Evolutionary conservation across 345 rosid species (phyloP).

Genomic region (Bruguiera sexangula): DNA sequence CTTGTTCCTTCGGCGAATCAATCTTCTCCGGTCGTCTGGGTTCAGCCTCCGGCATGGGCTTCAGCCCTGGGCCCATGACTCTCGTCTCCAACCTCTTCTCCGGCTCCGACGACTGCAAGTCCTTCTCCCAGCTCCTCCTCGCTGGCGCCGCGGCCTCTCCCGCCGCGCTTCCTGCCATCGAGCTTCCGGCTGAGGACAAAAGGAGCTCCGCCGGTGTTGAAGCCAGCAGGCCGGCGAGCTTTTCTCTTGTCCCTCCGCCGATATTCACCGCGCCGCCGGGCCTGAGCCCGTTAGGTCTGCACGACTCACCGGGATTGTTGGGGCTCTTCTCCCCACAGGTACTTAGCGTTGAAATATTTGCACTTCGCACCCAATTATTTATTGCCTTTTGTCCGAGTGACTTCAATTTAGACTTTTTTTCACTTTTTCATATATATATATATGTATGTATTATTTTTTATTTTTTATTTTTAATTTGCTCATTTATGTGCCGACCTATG

Average conservation of each 20-base stretch:
- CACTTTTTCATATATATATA: no score
- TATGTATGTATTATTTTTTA: no score
- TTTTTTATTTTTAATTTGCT: not conserved
- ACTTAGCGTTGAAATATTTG: not conserved
- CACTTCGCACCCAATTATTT: not conserved
- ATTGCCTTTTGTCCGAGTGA: no score
- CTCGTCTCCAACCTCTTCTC: slow-evolving; percentile 67
- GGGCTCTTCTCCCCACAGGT: slow-evolving; percentile 68
- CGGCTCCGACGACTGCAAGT: slow-evolving; percentile 59
- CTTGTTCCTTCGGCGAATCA: slow-evolving; percentile 44
- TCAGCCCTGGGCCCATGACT: slow-evolving; percentile 90
- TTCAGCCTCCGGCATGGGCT: slow-evolving; percentile 31
- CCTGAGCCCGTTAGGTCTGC: slow-evolving; percentile 50
- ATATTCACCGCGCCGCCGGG: slow-evolving; percentile 51
- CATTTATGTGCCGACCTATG: no score
- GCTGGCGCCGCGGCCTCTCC: slow-evolving; percentile 78
- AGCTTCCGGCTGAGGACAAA: not conserved
- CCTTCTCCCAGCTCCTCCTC: slow-evolving; percentile 75
- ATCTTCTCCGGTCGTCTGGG: slow-evolving; percentile 29
- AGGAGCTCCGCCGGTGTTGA: slow-evolving; percentile 23
- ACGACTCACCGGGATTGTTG: slow-evolving; percentile 61
- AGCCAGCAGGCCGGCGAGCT: slow-evolving; percentile 40
- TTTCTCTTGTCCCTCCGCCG: slow-evolving; percentile 40
- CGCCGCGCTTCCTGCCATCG: slow-evolving; percentile 15
- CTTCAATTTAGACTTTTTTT: no score